Percentiles rank a stretch among this genome's conserved stretches.
Evolutionary conservation across 2,329 filamentous ascomycete species (phyloP).

Genomic region (Zymoseptoria pseudotritici): DNA sequence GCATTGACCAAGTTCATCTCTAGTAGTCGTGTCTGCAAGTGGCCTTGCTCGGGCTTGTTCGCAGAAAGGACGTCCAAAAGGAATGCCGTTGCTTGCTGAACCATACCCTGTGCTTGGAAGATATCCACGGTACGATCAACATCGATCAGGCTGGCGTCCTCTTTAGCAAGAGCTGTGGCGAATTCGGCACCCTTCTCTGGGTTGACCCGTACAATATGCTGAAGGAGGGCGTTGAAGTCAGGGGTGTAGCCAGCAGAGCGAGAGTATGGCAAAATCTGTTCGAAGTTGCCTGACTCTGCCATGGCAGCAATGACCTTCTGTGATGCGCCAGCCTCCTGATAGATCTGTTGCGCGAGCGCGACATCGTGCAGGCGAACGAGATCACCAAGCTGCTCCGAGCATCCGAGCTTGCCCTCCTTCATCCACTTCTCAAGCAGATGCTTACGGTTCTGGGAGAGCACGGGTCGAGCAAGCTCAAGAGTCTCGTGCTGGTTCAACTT

Average conservation of each 20-base stretch:
- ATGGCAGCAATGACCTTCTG: conserved; percentile 94
- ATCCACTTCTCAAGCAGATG: conserved; percentile 97
- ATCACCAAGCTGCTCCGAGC: conserved; percentile 93
- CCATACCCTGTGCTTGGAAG: conserved; percentile 96
- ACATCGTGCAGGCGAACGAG: conserved; percentile 85
- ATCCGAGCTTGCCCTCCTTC: conserved; percentile 89
- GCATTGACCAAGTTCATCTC: conserved; percentile 98
- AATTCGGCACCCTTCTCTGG: conserved; percentile 94
- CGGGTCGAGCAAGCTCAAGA: conserved; percentile 84
- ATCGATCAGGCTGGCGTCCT: conserved; percentile 81
- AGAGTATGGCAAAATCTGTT: conserved; percentile 90
- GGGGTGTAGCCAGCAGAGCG: conserved; percentile 80
- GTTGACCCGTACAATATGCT: conserved; percentile 75
- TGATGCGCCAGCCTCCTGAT: conserved; percentile 80
- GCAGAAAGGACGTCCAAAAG: conserved; percentile 90
- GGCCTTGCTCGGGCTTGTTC: conserved; percentile 86
- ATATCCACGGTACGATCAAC: conserved; percentile 93
- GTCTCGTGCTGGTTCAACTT: conserved; percentile 88
- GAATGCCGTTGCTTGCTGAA: conserved; percentile 97
- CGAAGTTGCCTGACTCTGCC: conserved; percentile 92
- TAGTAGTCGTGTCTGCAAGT: conserved; percentile 85
- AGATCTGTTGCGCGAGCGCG: conserved; percentile 78
- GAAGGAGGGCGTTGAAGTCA: conserved; percentile 87
- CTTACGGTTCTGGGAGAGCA: conserved; percentile 88
- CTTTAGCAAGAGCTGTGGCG: conserved; percentile 82